Percentiles rank a stretch among this genome's conserved stretches.
These are phyloP conservation scores for Backusella tarrabulga DNA, from an alignment of 192 early-diverging fungal genomes.

Conservation along the genomic window DNA sequence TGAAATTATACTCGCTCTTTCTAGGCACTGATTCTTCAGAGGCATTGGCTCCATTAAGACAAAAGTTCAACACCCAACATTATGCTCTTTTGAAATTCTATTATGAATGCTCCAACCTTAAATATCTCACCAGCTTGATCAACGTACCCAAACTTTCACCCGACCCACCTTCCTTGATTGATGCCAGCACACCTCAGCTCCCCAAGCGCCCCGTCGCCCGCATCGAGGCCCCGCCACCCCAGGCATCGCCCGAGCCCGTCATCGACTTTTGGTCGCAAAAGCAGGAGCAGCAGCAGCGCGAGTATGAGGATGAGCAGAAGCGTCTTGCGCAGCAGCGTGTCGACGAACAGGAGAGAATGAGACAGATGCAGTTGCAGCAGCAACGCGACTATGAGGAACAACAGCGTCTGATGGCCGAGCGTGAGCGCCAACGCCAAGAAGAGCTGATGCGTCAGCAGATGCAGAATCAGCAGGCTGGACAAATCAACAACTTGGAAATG, in stretches of 20 bases:
- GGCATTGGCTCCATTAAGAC: conserved; percentile 84
- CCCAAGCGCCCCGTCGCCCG: conserved; percentile 44
- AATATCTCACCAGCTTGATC: conserved; percentile 93
- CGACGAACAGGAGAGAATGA: conserved; percentile 59
- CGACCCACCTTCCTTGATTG: conserved; percentile 84
- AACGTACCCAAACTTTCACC: conserved; percentile 81
- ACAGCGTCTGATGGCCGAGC: conserved; percentile 69
- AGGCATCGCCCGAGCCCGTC: conserved; percentile 52
- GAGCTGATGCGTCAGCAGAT: conserved; percentile 80
- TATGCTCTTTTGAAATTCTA: conserved; percentile 90
- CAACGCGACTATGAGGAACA: conserved; percentile 77
- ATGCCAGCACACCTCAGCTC: conserved; percentile 62
- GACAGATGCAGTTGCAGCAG: conserved; percentile 64
- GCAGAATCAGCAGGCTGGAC: conserved; percentile 75
- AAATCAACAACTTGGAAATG: conserved; percentile 75
- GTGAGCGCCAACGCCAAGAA: conserved; percentile 70
- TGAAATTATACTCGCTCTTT: not conserved
- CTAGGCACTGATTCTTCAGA: conserved; percentile 70
- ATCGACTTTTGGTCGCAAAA: conserved; percentile 65
- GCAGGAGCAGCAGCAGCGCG: conserved; percentile 59
- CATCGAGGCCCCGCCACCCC: conserved; percentile 43
- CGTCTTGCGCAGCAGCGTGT: conserved; percentile 58
- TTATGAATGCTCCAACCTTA: conserved; percentile 82
- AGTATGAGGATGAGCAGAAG: conserved; percentile 66
- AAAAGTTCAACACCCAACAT: conserved; percentile 84